Evolutionary conservation across 176 grass and related monocot genomes (phyloP).

Genomic region (Bromus sterilis): DNA sequence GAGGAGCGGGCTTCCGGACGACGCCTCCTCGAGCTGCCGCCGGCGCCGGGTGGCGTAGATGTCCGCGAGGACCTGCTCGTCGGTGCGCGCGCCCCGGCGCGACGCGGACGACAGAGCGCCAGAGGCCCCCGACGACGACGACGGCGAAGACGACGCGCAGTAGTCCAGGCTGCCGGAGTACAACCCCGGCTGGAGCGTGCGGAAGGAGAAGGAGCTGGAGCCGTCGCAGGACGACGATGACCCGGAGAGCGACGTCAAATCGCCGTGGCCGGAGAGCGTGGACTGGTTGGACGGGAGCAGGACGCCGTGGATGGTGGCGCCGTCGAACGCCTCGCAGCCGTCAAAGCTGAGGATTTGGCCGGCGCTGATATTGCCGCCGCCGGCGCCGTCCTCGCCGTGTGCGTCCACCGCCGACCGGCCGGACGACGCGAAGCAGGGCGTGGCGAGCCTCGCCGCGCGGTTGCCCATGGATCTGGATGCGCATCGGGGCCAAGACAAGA

Average conservation of each 20-base stretch:
- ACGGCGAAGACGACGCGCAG: conserved; percentile 26
- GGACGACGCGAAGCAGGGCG: conserved; percentile 27
- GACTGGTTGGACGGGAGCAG: conserved; percentile 64
- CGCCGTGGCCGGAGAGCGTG: conserved; percentile 24
- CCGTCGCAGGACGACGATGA: conserved; percentile 68
- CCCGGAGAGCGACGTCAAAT: conserved; percentile 25
- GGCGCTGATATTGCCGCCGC: background rate
- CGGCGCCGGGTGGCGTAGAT: conserved; percentile 24
- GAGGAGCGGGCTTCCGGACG: conserved; percentile 16
- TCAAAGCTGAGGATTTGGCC: conserved; percentile 38
- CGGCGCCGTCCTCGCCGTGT: background rate
- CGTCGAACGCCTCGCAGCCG: conserved; percentile 2
- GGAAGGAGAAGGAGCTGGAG: conserved; percentile 84
- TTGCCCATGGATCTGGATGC: conserved; percentile 49
- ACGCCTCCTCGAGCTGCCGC: background rate
- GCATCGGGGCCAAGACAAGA: conserved; percentile 32
- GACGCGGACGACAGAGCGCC: conserved; percentile 15
- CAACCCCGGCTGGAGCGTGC: conserved; percentile 44
- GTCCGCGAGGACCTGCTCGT: conserved; percentile 47
- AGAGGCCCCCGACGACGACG: conserved; percentile 16
- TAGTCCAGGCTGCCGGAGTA: conserved; percentile 41
- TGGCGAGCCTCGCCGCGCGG: conserved; percentile 19
- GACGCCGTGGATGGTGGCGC: conserved; percentile 79
- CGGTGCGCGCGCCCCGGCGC: conserved; percentile 27
- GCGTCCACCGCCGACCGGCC: background rate